phyloP scores from a whole-genome alignment of 306 rosid genomes.

The Citrullus colocynthis region DNA sequence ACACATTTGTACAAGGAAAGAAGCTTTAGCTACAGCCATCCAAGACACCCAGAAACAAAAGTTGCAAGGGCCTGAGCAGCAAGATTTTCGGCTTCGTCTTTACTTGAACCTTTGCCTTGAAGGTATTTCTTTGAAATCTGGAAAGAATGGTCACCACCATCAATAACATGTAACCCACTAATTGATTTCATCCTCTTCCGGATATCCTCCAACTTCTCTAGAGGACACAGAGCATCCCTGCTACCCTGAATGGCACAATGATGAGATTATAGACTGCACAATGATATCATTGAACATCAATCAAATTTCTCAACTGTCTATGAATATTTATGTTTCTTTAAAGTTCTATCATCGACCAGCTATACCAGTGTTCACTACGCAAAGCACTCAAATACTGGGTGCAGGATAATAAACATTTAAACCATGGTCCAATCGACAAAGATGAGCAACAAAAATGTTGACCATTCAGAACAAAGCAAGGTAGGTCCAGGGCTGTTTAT shows the following conservation, averaged over 20 bases:
- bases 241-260: conserved; percentile 46
- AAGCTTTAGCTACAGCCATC: conserved; percentile 16
- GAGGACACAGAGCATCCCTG: conserved; percentile 64
- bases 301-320: not conserved
- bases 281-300: not conserved
- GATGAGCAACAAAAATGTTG: not conserved
- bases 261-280: not conserved
- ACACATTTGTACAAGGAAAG: not conserved
- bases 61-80: conserved; percentile 47
- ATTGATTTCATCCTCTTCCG: conserved; percentile 50
- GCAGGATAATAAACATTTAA: not conserved
- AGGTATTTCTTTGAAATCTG: conserved; percentile 82
- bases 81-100: conserved; percentile 53
- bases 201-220: conserved; percentile 59
- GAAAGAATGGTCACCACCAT: conserved; percentile 93
- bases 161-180: conserved; percentile 51
- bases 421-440: not conserved
- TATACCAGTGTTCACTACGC: not conserved
- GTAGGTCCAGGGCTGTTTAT: not conserved
- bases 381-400: not conserved
- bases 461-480: not conserved
- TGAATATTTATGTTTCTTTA: not conserved
- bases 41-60: conserved; percentile 34
- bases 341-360: not conserved
- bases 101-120: conserved; percentile 42